Evolutionary conservation across 768 basidiomycete genomes (phyloP).

Genomic region (Gymnopilus dilepis): DNA sequence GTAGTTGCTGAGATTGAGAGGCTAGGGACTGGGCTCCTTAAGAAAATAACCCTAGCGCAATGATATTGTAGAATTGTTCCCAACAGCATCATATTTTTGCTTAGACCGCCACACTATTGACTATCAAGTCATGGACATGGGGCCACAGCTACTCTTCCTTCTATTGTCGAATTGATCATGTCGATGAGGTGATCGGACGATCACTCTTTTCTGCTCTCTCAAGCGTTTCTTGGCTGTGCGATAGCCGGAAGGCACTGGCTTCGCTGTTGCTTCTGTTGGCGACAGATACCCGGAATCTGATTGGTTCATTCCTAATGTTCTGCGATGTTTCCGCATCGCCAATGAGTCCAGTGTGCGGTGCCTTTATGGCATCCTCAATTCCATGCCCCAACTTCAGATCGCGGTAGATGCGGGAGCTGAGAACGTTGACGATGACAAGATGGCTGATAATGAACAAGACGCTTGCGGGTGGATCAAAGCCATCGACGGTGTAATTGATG

Average conservation of each 20-base stretch:
- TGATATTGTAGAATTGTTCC: background rate
- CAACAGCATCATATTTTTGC: no score
- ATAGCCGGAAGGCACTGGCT: no score
- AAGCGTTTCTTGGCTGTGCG: background rate
- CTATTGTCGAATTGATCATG: no score
- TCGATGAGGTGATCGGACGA: no score
- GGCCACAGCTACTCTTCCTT: no score
- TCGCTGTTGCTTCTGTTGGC: background rate
- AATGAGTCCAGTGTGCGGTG: background rate
- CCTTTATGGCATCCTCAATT: background rate
- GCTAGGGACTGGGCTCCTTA: constrained; percentile 72
- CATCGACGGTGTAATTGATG: constrained; percentile 12
- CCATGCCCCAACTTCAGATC: background rate
- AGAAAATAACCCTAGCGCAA: constrained; percentile 41
- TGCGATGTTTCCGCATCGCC: background rate
- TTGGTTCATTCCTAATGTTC: no score
- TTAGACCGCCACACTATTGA: no score
- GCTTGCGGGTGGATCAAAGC: constrained; percentile 7
- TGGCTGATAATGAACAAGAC: constrained; percentile 13
- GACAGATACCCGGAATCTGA: no score
- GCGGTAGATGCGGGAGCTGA: constrained; percentile 13
- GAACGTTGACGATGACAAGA: constrained; percentile 14
- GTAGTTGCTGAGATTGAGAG: constrained; percentile 79
- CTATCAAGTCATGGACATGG: no score
- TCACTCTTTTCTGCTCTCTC: background rate